Conservation (phyloP, 495 filamentous ascomycete species). For the Aspergillus nidulans region DNA sequence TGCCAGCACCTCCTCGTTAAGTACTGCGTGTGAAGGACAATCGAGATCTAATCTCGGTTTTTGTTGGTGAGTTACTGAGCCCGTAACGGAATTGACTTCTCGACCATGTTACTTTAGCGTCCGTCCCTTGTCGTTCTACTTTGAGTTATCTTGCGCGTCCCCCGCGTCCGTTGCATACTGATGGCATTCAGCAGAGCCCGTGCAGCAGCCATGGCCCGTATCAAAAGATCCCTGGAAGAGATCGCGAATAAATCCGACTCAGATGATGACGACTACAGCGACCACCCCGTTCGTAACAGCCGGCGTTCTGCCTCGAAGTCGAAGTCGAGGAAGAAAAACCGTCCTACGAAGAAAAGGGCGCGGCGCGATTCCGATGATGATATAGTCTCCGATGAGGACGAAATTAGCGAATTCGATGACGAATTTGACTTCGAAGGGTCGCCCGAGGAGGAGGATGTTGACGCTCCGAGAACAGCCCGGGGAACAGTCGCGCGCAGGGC, state of each 20-base stretch:
- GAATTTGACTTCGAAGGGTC: slow-evolving; percentile 55
- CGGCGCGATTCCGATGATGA: slow-evolving; percentile 57
- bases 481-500: slow-evolving; percentile 67
- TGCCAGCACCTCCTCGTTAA: slow-evolving; percentile 5
- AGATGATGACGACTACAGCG: slow-evolving; percentile 73
- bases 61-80: slow-evolving; percentile 1
- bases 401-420: slow-evolving; percentile 51
- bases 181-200: neutral
- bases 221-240: slow-evolving; percentile 68
- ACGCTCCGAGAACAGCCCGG: slow-evolving; percentile 59
- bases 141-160: slow-evolving; percentile 7
- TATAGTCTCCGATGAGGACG: slow-evolving; percentile 66
- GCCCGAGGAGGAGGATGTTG: slow-evolving; percentile 58
- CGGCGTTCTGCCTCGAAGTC: slow-evolving; percentile 33
- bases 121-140: neutral
- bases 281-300: slow-evolving; percentile 31
- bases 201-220: slow-evolving; percentile 43
- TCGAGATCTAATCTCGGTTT: neutral
- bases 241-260: slow-evolving; percentile 82
- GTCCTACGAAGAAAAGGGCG: slow-evolving; percentile 45
- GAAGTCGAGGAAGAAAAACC: slow-evolving; percentile 40
- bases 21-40: slow-evolving; percentile 3
- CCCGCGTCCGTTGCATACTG: slow-evolving; percentile 2
- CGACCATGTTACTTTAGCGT: neutral
- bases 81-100: neutral